Percentiles rank a stretch among this genome's conserved stretches.
phyloP scores from a whole-genome alignment of 2,329 filamentous ascomycete species.

The Ceratocystis ficicola region DNA sequence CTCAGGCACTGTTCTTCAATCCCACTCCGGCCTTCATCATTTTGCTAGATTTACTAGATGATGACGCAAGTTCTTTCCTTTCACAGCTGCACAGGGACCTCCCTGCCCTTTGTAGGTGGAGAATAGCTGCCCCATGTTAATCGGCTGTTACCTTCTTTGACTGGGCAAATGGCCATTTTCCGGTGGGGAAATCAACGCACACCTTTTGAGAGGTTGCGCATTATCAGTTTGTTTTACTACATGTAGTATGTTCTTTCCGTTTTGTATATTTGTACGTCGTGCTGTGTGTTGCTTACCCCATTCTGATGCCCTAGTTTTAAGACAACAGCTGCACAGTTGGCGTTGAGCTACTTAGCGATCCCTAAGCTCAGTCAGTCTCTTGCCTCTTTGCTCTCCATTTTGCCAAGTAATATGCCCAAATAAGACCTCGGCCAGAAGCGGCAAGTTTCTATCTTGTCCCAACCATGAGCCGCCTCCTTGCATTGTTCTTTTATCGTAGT shows the following conservation, averaged over 20 bases:
- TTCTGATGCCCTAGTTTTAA: too few relatives aligned
- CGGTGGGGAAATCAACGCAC: background rate
- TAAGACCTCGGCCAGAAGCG: slow-evolving; percentile 11
- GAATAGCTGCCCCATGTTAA: background rate
- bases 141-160: background rate
- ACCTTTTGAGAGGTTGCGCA: background rate
- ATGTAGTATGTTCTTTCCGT: too few relatives aligned
- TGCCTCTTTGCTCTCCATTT: background rate
- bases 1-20: background rate
- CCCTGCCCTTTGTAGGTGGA: background rate
- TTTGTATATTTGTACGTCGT: background rate
- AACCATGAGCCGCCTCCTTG: background rate
- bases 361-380: background rate
- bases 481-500: background rate
- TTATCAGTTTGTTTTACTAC: background rate
- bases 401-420: background rate
- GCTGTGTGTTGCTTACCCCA: background rate
- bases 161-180: background rate
- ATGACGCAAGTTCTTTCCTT: background rate
- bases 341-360: background rate
- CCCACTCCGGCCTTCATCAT: background rate
- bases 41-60: background rate
- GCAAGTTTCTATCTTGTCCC: background rate
- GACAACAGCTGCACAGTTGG: background rate
- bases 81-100: background rate